A percentile compares a stretch with the other conserved stretches of the same genome.
phyloP scores from a whole-genome alignment of 169 alveolate genomes.

The Plasmodium relictum region DNA sequence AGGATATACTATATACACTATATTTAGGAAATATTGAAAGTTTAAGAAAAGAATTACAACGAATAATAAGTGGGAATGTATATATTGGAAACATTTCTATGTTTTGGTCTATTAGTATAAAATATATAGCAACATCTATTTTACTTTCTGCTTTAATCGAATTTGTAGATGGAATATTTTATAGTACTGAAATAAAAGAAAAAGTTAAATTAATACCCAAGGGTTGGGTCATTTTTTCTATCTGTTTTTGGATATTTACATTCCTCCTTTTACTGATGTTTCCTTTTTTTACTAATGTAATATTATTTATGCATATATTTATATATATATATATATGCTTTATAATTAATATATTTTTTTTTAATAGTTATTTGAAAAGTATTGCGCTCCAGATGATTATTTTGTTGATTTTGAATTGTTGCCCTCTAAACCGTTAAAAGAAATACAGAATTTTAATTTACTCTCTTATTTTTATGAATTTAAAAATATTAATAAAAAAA shows the following conservation, averaged over 20 bases:
- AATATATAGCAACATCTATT: conserved; percentile 83
- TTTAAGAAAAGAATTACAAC: conserved; percentile 74
- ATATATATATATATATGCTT: not conserved
- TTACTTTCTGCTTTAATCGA: conserved; percentile 84
- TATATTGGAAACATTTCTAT: conserved; percentile 77
- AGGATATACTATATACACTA: conserved; percentile 68
- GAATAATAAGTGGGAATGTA: conserved; percentile 80
- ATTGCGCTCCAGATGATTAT: conserved; percentile 26
- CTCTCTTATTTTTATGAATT: conserved; percentile 58
- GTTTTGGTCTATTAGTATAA: conserved; percentile 85
- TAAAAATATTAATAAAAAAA: conserved; percentile 2
- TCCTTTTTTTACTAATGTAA: conserved; percentile 52
- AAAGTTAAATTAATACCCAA: conserved; percentile 67
- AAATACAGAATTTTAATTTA: conserved; percentile 37
- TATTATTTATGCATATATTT: not conserved
- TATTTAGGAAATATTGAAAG: conserved; percentile 83
- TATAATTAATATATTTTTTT: not conserved
- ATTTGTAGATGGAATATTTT: conserved; percentile 81
- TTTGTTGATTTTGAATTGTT: conserved; percentile 25
- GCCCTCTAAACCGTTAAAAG: conserved; percentile 60
- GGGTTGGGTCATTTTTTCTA: conserved; percentile 56
- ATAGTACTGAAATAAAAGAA: conserved; percentile 58
- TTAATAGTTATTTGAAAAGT: conserved; percentile 42
- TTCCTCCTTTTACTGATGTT: conserved; percentile 27
- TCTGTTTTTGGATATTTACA: conserved; percentile 48